A percentile compares a stretch with the other conserved stretches of the same genome.
phyloP scores from a whole-genome alignment of 2,329 filamentous ascomycete genomes.

The Passalora sequoiae region DNA sequence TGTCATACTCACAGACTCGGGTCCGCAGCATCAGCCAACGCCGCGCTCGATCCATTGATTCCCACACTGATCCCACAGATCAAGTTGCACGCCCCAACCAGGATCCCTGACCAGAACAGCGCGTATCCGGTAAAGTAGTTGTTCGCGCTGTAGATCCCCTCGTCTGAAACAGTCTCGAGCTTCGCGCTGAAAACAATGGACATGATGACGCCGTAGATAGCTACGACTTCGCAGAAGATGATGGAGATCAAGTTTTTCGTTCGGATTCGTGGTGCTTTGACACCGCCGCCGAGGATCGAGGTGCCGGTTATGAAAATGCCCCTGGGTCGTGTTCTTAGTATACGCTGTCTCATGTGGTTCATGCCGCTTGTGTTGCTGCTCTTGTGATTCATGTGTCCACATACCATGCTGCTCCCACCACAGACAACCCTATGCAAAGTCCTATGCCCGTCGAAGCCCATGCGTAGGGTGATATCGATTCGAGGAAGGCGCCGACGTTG shows the following conservation, averaged over 20 bases:
- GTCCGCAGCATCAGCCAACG: constrained; percentile 91
- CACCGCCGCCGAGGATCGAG: constrained; percentile 93
- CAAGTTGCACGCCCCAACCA: constrained; percentile 91
- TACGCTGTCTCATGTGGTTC: neutral
- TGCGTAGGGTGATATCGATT: constrained; percentile 86
- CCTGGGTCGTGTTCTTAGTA: constrained; percentile 50
- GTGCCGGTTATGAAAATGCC: constrained; percentile 98
- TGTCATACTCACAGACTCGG: constrained; percentile 65
- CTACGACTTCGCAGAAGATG: constrained; percentile 99
- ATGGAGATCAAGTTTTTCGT: constrained; percentile 99
- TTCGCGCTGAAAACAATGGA: constrained; percentile 96
- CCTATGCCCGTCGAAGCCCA: constrained; percentile 90
- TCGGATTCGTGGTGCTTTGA: constrained; percentile 92
- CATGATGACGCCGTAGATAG: constrained; percentile 99
- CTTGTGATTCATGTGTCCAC: no score
- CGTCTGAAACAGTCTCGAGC: constrained; percentile 60
- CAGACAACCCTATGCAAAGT: constrained; percentile 91
- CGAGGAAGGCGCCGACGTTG: constrained; percentile 93
- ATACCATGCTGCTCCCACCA: constrained; percentile 94
- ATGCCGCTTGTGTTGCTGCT: no score
- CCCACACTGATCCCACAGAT: constrained; percentile 94
- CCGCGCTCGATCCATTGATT: constrained; percentile 96
- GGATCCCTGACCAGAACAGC: constrained; percentile 91
- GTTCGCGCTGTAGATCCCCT: constrained; percentile 64
- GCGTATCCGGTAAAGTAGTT: constrained; percentile 94